Conservation (phyloP, 768 basidiomycete genomes). For the Boletus rufocinnamomeus region DNA sequence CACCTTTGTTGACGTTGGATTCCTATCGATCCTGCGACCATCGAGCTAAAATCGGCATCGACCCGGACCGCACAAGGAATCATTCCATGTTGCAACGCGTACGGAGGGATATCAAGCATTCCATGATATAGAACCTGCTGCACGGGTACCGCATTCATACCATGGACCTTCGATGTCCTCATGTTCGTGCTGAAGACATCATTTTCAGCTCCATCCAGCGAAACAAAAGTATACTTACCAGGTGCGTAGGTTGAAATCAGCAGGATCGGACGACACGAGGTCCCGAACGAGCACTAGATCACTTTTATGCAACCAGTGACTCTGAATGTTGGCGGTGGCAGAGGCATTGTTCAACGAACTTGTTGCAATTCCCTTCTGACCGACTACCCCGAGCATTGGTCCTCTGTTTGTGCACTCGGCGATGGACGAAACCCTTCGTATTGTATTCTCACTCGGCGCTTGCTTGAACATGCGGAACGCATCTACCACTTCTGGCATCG, state of each 20-base stretch:
- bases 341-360: constrained; percentile 13
- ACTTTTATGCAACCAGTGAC: constrained; percentile 2
- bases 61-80: neutral
- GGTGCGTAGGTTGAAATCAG: constrained; percentile 20
- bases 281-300: constrained; percentile 17
- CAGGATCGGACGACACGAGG: constrained; percentile 15
- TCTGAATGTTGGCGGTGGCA: constrained; percentile 15
- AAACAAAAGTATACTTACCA: constrained; percentile 6
- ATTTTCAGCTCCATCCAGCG: neutral
- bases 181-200: constrained; percentile 6
- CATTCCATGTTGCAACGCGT: neutral
- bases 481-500: constrained; percentile 22
- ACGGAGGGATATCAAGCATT: neutral
- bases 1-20: constrained; percentile 11
- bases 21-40: neutral
- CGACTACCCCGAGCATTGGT: constrained; percentile 8
- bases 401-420: neutral
- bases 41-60: neutral
- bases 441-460: neutral
- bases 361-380: constrained; percentile 22
- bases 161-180: neutral
- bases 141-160: neutral
- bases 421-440: constrained; percentile 13
- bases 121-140: constrained; percentile 9
- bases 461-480: constrained; percentile 19